Conservation (phyloP, 1,284 basidiomycete species). For the Golubevia sp. region DNA sequence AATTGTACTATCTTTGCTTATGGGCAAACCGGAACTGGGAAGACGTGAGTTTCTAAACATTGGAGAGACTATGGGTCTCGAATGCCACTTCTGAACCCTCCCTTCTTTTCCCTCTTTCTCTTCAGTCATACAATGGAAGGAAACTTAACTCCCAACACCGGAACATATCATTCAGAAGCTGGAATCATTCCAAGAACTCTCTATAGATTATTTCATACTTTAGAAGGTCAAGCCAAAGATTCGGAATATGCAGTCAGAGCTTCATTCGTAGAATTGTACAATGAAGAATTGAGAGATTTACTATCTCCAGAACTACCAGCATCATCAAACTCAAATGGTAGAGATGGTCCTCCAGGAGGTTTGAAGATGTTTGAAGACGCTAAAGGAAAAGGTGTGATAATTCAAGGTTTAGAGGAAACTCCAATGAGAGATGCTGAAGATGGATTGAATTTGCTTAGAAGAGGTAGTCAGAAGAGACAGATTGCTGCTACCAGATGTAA, state of each 20-base stretch:
- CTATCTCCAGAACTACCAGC: conserved; percentile 69
- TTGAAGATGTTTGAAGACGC: conserved; percentile 93
- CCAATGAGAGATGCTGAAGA: conserved; percentile 81
- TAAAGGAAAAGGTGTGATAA: conserved; percentile 74
- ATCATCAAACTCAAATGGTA: conserved; percentile 52
- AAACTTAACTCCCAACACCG: conserved; percentile 65
- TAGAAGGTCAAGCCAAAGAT: conserved; percentile 70
- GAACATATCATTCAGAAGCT: conserved; percentile 84
- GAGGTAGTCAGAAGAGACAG: conserved; percentile 87
- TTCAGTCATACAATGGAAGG: conserved; percentile 56
- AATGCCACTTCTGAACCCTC: conserved; percentile 67
- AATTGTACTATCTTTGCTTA: conserved; percentile 88
- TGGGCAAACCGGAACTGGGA: conserved; percentile 97
- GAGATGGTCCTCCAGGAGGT: conserved; percentile 55
- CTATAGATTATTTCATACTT: conserved; percentile 85
- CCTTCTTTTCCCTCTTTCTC: conserved; percentile 66
- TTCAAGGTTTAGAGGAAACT: conserved; percentile 92
- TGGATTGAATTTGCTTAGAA: conserved; percentile 81
- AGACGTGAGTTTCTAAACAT: conserved; percentile 81
- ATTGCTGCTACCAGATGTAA: conserved; percentile 98
- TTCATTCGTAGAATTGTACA: conserved; percentile 96
- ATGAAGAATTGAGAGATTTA: conserved; percentile 79
- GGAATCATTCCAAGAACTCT: conserved; percentile 98
- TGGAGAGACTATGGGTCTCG: neutral
- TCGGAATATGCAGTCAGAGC: conserved; percentile 89